Evolutionary conservation across 768 basidiomycete genomes (phyloP).

Genomic region (Boletus insuetus): DNA sequence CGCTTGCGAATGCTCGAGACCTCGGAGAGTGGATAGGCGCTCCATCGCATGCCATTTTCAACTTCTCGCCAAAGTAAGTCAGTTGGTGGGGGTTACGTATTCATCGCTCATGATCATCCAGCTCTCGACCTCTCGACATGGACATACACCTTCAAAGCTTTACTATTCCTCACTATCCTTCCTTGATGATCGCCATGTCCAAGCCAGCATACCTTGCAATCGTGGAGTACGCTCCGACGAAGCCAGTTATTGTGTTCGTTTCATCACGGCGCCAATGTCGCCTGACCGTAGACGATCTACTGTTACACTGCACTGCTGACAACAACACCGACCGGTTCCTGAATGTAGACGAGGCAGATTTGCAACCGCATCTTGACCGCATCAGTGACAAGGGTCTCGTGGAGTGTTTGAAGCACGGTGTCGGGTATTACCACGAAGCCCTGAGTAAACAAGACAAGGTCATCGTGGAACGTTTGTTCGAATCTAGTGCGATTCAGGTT

Average conservation of each 20-base stretch:
- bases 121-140: conserved; percentile 95
- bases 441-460: conserved; percentile 88
- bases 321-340: conserved; percentile 83
- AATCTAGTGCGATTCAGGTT: conserved; percentile 93
- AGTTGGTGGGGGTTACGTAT: neutral
- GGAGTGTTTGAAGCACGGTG: conserved; percentile 84
- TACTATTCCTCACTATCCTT: conserved; percentile 95
- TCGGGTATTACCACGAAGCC: conserved; percentile 96
- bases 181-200: conserved; percentile 98
- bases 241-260: conserved; percentile 91
- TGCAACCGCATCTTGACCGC: conserved; percentile 87
- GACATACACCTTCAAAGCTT: conserved; percentile 97
- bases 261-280: conserved; percentile 91
- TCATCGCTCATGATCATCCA: conserved; percentile 31
- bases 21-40: conserved; percentile 98
- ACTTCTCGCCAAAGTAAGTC: conserved; percentile 85
- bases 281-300: conserved; percentile 88
- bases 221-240: conserved; percentile 77
- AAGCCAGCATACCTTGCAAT: conserved; percentile 96
- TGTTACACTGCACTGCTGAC: conserved; percentile 86
- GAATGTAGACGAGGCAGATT: conserved; percentile 78
- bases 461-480: conserved; percentile 89
- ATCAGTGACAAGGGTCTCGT: conserved; percentile 70
- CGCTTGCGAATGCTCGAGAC: conserved; percentile 92
- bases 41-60: conserved; percentile 92